phyloP scores from a whole-genome alignment of 192 early-diverging fungal species.

The Mortierella alpina region DNA sequence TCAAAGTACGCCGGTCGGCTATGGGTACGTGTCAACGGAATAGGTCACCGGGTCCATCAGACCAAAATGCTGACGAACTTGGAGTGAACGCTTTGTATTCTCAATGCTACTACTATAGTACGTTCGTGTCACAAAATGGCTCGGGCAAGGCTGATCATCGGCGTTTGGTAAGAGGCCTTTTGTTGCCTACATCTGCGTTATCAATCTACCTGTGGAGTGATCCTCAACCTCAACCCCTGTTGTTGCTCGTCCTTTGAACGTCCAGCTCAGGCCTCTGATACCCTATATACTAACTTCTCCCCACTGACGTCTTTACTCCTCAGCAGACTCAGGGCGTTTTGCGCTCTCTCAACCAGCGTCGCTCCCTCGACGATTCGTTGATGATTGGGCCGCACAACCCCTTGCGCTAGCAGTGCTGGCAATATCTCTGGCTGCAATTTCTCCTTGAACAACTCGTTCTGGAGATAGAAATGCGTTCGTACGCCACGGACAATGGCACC shows the following conservation, averaged over 20 bases:
- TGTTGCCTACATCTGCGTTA: no score
- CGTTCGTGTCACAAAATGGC: no score
- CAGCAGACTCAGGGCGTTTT: constrained; percentile 12
- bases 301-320: constrained; percentile 22
- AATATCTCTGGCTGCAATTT: constrained; percentile 21
- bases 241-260: background rate
- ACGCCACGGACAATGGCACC: constrained; percentile 22
- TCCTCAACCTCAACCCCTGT: no score
- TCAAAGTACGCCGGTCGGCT: no score
- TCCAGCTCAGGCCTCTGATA: constrained; percentile 9
- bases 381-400: constrained; percentile 11
- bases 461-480: constrained; percentile 20
- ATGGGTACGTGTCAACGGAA: no score
- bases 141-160: background rate
- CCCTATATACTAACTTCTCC: constrained; percentile 22
- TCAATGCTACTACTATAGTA: no score
- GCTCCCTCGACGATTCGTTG: constrained; percentile 19
- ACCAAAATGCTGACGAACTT: no score
- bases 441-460: constrained; percentile 28
- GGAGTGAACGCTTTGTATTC: no score
- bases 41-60: no score
- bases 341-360: constrained; percentile 21
- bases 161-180: background rate
- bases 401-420: constrained; percentile 14
- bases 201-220: no score